Evolutionary conservation across 1,139 yeast species (phyloP).

Genomic region (Saccharomyces hybrid): DNA sequence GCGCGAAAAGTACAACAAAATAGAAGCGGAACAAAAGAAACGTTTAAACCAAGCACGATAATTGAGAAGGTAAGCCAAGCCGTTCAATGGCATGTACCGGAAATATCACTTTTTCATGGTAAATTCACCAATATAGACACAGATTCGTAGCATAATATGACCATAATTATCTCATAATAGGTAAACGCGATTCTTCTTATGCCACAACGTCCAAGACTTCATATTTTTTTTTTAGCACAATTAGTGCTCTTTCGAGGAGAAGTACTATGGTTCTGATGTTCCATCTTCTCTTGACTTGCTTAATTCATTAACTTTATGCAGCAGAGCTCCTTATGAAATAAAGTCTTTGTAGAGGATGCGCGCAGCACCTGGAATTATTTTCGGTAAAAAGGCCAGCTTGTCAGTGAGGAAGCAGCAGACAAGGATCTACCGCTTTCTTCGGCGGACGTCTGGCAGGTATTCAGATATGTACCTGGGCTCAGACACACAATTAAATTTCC

Average conservation of each 20-base stretch:
- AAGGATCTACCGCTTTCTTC: not conserved
- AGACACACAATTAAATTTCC: not conserved
- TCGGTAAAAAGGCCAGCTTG: not conserved
- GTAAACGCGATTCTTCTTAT: too few relatives aligned
- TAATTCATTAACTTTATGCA: not conserved
- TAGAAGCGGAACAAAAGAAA: not conserved
- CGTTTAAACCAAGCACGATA: not conserved
- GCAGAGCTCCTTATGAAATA: not conserved
- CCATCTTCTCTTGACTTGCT: not conserved
- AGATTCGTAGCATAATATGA: not conserved
- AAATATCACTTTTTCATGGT: not conserved
- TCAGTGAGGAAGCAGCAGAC: not conserved
- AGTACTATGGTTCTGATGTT: not conserved
- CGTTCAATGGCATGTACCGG: not conserved
- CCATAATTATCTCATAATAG: not conserved
- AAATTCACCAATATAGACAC: not conserved
- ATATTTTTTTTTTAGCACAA: not conserved
- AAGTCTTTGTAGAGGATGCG: not conserved
- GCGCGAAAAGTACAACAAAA: not conserved
- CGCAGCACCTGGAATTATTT: not conserved
- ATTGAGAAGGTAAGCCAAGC: too few relatives aligned
- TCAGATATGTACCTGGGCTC: not conserved
- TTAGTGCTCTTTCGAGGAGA: not conserved
- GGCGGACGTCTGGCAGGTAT: not conserved
- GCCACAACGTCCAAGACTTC: not conserved